Evolutionary conservation across 768 basidiomycete genomes (phyloP).

Genomic region (Phylloporus sp.): DNA sequence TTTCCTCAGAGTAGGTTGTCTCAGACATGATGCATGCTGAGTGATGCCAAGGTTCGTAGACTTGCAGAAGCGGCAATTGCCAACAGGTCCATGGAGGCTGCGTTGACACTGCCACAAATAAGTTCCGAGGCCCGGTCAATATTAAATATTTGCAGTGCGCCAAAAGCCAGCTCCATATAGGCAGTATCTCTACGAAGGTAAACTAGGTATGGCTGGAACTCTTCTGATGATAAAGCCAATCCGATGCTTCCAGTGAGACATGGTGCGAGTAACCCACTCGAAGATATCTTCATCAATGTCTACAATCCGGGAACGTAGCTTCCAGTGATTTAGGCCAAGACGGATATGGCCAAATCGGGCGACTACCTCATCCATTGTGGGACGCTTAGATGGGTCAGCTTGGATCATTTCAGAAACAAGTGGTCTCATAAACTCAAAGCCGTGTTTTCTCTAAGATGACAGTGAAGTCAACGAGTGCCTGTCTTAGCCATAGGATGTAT

Average conservation of each 20-base stretch:
- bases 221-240: neutral
- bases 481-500: neutral
- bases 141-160: too few species aligned
- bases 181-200: neutral
- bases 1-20: neutral
- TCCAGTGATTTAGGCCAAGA: constrained; percentile 5
- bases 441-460: neutral
- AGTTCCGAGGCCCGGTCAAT: too few species aligned
- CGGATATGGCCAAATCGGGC: constrained; percentile 14
- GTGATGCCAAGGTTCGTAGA: neutral
- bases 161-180: neutral
- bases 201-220: neutral
- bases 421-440: constrained; percentile 31
- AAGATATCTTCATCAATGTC: constrained; percentile 5
- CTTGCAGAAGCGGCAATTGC: neutral
- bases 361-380: constrained; percentile 35
- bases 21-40: neutral
- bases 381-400: constrained; percentile 33
- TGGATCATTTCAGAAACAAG: constrained; percentile 36
- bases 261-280: neutral
- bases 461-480: neutral
- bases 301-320: constrained; percentile 29
- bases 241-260: constrained; percentile 24
- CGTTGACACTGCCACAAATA: neutral
- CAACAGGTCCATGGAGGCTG: neutral